Evolutionary conservation across 495 filamentous ascomycete genomes (phyloP).

Genomic region (Neurospora discreta): DNA sequence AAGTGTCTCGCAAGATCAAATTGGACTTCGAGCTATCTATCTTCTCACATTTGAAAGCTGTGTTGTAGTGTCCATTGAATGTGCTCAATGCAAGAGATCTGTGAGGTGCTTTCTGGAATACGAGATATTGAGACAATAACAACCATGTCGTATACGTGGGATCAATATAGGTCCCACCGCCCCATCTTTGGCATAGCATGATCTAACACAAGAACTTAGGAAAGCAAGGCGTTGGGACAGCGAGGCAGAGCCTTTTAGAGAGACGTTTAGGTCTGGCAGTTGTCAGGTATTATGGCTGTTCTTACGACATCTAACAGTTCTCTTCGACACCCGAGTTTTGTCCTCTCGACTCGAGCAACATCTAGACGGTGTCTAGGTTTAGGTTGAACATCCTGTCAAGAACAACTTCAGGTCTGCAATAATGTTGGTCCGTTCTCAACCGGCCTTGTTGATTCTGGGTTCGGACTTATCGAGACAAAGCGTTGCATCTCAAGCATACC

Average conservation of each 20-base stretch:
- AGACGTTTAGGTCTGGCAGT: neutral
- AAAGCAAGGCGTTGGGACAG: neutral
- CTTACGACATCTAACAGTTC: neutral
- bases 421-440: too few species aligned
- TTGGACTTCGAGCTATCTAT: too few species aligned
- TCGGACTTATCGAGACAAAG: neutral
- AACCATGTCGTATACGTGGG: neutral
- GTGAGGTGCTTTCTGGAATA: too few species aligned
- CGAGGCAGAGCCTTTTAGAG: too few species aligned
- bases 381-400: neutral
- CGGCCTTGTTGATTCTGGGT: neutral
- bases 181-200: neutral
- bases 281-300: neutral
- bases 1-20: too few species aligned
- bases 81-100: too few species aligned
- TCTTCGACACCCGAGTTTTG: too few species aligned
- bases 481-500: neutral
- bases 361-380: neutral
- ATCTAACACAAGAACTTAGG: neutral
- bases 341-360: neutral
- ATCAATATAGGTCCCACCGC: neutral
- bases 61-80: too few species aligned
- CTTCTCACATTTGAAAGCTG: too few species aligned
- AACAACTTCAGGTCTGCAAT: neutral
- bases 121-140: neutral